Conservation (phyloP, 805 yeast species). For the Spathaspora sp. region DNA sequence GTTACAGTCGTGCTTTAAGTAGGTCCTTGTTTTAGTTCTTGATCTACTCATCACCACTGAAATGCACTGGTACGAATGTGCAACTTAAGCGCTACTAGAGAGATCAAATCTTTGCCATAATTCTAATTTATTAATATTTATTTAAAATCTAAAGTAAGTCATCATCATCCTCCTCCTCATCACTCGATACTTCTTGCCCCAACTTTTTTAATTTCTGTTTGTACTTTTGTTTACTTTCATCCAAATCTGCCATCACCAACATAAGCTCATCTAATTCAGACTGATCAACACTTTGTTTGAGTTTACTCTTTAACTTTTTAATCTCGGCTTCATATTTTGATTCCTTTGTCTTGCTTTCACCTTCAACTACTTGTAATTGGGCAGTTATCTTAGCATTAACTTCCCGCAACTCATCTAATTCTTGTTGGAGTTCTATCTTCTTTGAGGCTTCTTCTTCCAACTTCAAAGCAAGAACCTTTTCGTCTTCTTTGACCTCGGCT, state of each 20-base stretch:
- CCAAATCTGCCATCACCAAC: conserved; percentile 73
- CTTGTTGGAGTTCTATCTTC: not conserved
- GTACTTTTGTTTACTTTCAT: conserved; percentile 60
- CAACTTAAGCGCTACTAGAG: not conserved
- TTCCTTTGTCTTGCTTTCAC: not conserved
- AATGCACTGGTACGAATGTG: too few relatives aligned
- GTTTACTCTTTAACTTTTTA: conserved; percentile 7
- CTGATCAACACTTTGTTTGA: conserved; percentile 35
- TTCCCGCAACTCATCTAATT: not conserved
- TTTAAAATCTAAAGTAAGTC: conserved; percentile 20
- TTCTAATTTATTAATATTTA: not conserved
- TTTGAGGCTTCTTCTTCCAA: not conserved
- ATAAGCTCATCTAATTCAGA: conserved; percentile 70
- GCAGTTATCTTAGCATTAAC: not conserved
- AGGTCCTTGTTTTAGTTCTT: too few relatives aligned
- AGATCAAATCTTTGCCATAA: not conserved
- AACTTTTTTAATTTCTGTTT: conserved; percentile 46
- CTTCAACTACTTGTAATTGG: not conserved
- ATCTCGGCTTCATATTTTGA: conserved; percentile 6
- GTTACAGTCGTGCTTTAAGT: too few relatives aligned
- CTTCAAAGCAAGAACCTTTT: not conserved
- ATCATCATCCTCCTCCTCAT: conserved; percentile 65
- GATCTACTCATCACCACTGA: too few relatives aligned
- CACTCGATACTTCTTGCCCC: conserved; percentile 65
- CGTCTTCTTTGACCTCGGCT: not conserved